A percentile compares a stretch with the other conserved stretches of the same genome.
phyloP scores from a whole-genome alignment of 768 basidiomycete genomes.

The Tricholoma hemisulphureum region DNA sequence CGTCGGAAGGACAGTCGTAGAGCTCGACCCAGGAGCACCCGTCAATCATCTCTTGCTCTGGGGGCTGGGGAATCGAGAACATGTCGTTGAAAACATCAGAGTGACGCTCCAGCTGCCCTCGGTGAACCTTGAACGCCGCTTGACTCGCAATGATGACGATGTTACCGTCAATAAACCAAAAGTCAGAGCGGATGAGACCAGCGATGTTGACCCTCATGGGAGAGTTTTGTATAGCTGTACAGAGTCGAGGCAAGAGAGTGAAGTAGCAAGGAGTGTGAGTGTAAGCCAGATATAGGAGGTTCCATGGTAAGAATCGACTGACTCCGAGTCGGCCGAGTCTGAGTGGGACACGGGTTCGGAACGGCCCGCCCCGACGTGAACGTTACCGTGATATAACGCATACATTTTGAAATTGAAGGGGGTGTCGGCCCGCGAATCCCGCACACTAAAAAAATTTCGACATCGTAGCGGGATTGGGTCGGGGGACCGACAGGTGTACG shows the following conservation, averaged over 20 bases:
- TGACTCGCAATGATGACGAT: constrained; percentile 56
- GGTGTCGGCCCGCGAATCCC: no score
- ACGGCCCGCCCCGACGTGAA: no score
- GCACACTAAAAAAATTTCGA: no score
- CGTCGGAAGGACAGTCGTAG: constrained; percentile 64
- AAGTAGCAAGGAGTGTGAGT: background rate
- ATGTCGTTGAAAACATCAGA: constrained; percentile 75
- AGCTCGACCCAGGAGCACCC: constrained; percentile 60
- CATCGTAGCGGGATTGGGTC: no score
- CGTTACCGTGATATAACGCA: no score
- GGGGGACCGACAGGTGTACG: no score
- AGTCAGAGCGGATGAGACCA: constrained; percentile 49
- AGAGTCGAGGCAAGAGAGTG: no score
- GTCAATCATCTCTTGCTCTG: constrained; percentile 48
- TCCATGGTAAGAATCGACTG: background rate
- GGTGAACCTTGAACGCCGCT: constrained; percentile 71
- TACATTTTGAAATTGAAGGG: no score
- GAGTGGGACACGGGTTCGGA: no score
- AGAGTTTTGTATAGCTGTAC: no score
- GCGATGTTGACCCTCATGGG: constrained; percentile 1
- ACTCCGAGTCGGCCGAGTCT: no score
- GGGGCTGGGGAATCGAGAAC: constrained; percentile 62
- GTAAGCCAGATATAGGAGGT: background rate
- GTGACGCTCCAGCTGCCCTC: constrained; percentile 70
- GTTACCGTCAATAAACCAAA: constrained; percentile 77